These are phyloP conservation scores for Dothideomycetidae sp. DNA, from an alignment of 2,329 filamentous ascomycete species.

Conservation along the genomic window DNA sequence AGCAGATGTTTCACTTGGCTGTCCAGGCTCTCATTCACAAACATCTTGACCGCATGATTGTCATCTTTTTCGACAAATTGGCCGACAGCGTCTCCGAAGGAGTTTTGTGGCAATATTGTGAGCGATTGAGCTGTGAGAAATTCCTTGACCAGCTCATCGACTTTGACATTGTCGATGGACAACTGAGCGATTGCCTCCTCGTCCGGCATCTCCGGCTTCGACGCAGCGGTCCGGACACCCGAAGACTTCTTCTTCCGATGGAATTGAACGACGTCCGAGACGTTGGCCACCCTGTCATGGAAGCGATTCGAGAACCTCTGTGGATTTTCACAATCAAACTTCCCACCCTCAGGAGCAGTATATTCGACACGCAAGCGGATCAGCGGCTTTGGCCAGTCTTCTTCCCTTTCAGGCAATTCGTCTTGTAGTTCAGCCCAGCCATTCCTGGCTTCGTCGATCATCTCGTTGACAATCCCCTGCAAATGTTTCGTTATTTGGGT, in stretches of 20 bases:
- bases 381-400: slow-evolving; percentile 60
- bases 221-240: slow-evolving; percentile 33
- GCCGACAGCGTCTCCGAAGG: slow-evolving; percentile 81
- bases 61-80: slow-evolving; percentile 94
- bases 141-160: slow-evolving; percentile 77
- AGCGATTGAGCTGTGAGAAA: slow-evolving; percentile 78
- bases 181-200: slow-evolving; percentile 46
- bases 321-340: slow-evolving; percentile 85
- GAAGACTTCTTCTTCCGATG: slow-evolving; percentile 65
- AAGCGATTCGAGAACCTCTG: slow-evolving; percentile 94
- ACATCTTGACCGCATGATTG: slow-evolving; percentile 63
- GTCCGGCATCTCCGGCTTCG: slow-evolving; percentile 46
- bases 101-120: slow-evolving; percentile 82
- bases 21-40: slow-evolving; percentile 30
- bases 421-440: slow-evolving; percentile 73
- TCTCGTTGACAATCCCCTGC: slow-evolving; percentile 62
- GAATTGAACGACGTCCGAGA: slow-evolving; percentile 86
- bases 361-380: slow-evolving; percentile 87
- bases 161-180: slow-evolving; percentile 64
- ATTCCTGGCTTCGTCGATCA: slow-evolving; percentile 71
- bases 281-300: slow-evolving; percentile 78
- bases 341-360: slow-evolving; percentile 66
- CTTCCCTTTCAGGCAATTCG: slow-evolving; percentile 42
- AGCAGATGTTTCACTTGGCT: slow-evolving; percentile 31
- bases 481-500: slow-evolving; percentile 65